Conservation (phyloP, 768 basidiomycete genomes). For the Boletellus ananas region DNA sequence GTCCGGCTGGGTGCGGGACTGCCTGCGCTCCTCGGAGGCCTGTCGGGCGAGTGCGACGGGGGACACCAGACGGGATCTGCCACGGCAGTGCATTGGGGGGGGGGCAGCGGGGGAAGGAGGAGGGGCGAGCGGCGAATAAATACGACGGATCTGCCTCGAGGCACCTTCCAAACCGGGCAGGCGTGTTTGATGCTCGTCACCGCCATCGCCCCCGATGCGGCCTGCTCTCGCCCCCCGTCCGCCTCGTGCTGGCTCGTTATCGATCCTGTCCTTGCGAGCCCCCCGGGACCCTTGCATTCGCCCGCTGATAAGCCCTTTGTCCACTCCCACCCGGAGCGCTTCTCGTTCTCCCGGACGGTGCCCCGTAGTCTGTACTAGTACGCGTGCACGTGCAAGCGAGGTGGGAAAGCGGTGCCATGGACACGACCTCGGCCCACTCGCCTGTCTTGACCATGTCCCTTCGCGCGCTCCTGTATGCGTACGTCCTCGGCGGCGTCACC, state of each 20-base stretch:
- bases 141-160: conserved; percentile 1
- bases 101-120: conserved; percentile 9
- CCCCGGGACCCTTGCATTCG: too few relatives aligned
- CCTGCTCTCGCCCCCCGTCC: background rate
- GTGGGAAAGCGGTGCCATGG: too few relatives aligned
- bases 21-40: conserved; percentile 41
- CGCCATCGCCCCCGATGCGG: too few relatives aligned
- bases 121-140: background rate
- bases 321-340: too few relatives aligned
- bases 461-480: conserved; percentile 73
- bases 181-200: too few relatives aligned
- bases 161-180: background rate
- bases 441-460: conserved; percentile 49
- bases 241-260: background rate
- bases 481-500: conserved; percentile 86
- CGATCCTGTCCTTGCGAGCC: too few relatives aligned
- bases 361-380: too few relatives aligned
- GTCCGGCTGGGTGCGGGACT: background rate
- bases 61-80: conserved; percentile 42
- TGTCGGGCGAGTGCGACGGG: conserved; percentile 40
- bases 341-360: too few relatives aligned
- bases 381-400: too few relatives aligned
- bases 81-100: conserved; percentile 31
- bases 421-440: too few relatives aligned
- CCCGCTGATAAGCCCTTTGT: too few relatives aligned